Percentiles rank a stretch among this genome's conserved stretches.
Conservation (phyloP, 805 yeast genomes). For the Metschnikowia gelsemii region DNA sequence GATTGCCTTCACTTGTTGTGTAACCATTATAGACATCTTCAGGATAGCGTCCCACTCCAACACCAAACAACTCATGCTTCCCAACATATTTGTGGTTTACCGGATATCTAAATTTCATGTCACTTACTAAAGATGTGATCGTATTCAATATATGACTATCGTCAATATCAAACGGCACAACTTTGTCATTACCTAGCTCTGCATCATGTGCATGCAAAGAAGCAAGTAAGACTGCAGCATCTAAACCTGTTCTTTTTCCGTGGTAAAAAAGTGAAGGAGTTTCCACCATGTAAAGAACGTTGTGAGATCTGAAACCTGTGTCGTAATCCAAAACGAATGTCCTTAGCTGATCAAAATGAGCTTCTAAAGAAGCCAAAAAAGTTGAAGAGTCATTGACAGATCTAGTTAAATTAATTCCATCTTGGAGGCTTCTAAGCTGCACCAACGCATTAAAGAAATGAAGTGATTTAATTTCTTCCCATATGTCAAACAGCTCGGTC, state of each 20-base stretch:
- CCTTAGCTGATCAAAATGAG: constrained; percentile 27
- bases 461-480: constrained; percentile 81
- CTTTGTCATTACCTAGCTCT: constrained; percentile 27
- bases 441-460: constrained; percentile 80
- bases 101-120: constrained; percentile 76
- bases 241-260: constrained; percentile 66
- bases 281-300: constrained; percentile 62
- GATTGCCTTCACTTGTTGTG: constrained; percentile 76
- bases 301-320: constrained; percentile 36
- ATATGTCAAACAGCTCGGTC: constrained; percentile 71
- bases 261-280: constrained; percentile 50
- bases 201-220: constrained; percentile 47
- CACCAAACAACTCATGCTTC: constrained; percentile 41
- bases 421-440: constrained; percentile 65
- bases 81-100: constrained; percentile 56
- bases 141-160: constrained; percentile 62
- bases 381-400: constrained; percentile 25
- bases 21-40: constrained; percentile 86
- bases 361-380: constrained; percentile 30
- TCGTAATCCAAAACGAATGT: constrained; percentile 37
- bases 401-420: constrained; percentile 48
- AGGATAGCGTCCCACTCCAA: constrained; percentile 87
- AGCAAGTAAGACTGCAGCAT: constrained; percentile 68
- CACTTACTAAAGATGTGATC: constrained; percentile 56
- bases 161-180: constrained; percentile 62